phyloP scores from a whole-genome alignment of 192 early-diverging fungal genomes.

The Geranomyces michiganensis region DNA sequence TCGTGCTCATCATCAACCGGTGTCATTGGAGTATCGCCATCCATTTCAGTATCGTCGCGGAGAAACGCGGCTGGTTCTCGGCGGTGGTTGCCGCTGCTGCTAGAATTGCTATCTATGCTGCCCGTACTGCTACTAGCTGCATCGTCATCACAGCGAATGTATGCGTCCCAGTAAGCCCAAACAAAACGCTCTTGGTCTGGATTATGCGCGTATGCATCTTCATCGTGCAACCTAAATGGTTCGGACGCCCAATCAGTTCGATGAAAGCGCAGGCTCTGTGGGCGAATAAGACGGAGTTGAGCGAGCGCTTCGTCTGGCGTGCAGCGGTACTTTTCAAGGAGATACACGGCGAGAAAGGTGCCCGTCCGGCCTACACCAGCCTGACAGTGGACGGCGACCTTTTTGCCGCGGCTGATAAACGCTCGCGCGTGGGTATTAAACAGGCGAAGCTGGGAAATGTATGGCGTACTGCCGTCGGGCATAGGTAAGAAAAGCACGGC shows the following conservation, averaged over 20 bases:
- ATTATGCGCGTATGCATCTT: constrained; percentile 41
- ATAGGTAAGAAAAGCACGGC: constrained; percentile 50
- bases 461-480: constrained; percentile 48
- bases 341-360: constrained; percentile 49
- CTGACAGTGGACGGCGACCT: constrained; percentile 55
- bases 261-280: constrained; percentile 54
- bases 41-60: neutral
- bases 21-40: neutral
- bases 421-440: constrained; percentile 40
- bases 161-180: constrained; percentile 37
- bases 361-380: constrained; percentile 58
- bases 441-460: constrained; percentile 35
- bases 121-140: neutral
- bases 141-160: neutral
- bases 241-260: constrained; percentile 48
- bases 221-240: constrained; percentile 39
- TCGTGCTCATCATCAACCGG: neutral
- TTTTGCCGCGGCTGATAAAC: constrained; percentile 38
- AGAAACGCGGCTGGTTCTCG: neutral
- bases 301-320: constrained; percentile 41
- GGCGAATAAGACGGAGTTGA: constrained; percentile 41
- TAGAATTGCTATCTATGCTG: neutral
- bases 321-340: constrained; percentile 50
- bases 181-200: constrained; percentile 50
- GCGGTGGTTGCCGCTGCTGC: neutral